These are phyloP conservation scores for Rhizopus sp. DNA, from an alignment of 371 early-diverging fungal genomes.

Conservation along the genomic window DNA sequence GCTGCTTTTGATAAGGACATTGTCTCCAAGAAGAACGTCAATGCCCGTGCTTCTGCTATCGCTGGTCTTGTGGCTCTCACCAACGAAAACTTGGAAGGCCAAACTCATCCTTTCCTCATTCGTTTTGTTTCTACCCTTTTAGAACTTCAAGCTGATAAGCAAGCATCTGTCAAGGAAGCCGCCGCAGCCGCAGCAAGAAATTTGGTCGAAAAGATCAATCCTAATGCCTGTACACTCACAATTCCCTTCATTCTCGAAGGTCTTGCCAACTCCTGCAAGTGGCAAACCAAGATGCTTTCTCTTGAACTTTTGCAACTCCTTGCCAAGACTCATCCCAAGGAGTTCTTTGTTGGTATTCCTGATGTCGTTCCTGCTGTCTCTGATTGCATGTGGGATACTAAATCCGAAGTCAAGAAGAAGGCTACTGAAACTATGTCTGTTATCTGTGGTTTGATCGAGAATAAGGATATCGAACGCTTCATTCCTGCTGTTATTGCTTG, in stretches of 20 bases:
- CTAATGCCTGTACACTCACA: slow-evolving; percentile 54
- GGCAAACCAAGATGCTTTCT: slow-evolving; percentile 76
- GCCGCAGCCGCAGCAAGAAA: slow-evolving; percentile 59
- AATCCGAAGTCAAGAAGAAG: slow-evolving; percentile 60
- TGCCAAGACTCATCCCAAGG: slow-evolving; percentile 55
- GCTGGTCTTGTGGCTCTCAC: slow-evolving; percentile 63
- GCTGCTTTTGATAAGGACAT: slow-evolving; percentile 56
- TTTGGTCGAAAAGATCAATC: slow-evolving; percentile 51
- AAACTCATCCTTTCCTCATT: slow-evolving; percentile 64
- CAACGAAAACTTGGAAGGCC: slow-evolving; percentile 45
- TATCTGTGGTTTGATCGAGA: slow-evolving; percentile 57
- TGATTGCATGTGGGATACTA: slow-evolving; percentile 77
- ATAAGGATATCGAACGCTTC: slow-evolving; percentile 69
- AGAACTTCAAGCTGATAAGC: slow-evolving; percentile 72
- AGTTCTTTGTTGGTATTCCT: slow-evolving; percentile 63
- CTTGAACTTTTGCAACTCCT: slow-evolving; percentile 57
- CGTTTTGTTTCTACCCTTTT: slow-evolving; percentile 56
- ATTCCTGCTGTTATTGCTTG: slow-evolving; percentile 64
- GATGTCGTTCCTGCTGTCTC: slow-evolving; percentile 74
- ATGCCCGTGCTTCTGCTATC: slow-evolving; percentile 67
- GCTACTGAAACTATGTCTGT: slow-evolving; percentile 56
- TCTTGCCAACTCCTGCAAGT: slow-evolving; percentile 69
- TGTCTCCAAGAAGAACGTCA: slow-evolving; percentile 65
- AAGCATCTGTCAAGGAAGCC: slow-evolving; percentile 59
- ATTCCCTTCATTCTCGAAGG: slow-evolving; percentile 62